Evolutionary conservation across 2,329 filamentous ascomycete genomes (phyloP), one percentile per base, ranked within the genome.

Genomic region (Fusarium protoensiforme): DNA sequence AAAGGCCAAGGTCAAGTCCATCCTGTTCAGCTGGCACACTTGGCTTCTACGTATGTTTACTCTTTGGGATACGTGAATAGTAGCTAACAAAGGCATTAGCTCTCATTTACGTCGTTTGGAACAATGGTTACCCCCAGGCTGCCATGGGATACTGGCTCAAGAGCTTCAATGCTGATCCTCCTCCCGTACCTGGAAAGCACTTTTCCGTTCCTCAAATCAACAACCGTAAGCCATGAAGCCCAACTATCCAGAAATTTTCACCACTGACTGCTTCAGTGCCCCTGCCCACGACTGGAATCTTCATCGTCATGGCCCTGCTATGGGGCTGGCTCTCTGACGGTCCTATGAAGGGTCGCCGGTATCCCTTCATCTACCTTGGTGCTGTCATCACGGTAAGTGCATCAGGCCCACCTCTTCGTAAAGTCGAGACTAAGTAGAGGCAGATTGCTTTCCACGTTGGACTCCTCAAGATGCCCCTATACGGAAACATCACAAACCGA

Each of bases 301-400:
- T 75, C 16, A 68, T 76, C 8, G 74, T 68, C 4, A 67, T 76
- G 67, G 68, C 53, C 20, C 39, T 59, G 3, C 18, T 38, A 7
- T 76, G 74, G 74, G 73, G 35, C 0, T 76, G 73, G 73, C 62
- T 75, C 11, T 76, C 74, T 2, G 74, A 76, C 48, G 73, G 73
- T 5, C 69, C 65, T 2, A 1, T 71, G 3, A 43, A 60, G 8
- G 73, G 73, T 14, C 35, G 31, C 16, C 68, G 71, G 11, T 72
- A 69, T 65, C 71, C 69, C 2, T 76, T 76, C 27, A 75, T 76
- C n/a, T 69, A 76, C 43, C 51, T 53, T 0, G 74, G 74, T 24
- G 69, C 74, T 9, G 35, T 73, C 7, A 61, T 76, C 20, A 61
- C 65, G 5, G 73, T 69, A 22, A 35, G 74, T 38, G 1, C 14